A percentile compares a stretch with the other conserved stretches of the same genome.
Evolutionary conservation across 2,329 filamentous ascomycete species (phyloP).

Genomic region (Xylaria sp.): DNA sequence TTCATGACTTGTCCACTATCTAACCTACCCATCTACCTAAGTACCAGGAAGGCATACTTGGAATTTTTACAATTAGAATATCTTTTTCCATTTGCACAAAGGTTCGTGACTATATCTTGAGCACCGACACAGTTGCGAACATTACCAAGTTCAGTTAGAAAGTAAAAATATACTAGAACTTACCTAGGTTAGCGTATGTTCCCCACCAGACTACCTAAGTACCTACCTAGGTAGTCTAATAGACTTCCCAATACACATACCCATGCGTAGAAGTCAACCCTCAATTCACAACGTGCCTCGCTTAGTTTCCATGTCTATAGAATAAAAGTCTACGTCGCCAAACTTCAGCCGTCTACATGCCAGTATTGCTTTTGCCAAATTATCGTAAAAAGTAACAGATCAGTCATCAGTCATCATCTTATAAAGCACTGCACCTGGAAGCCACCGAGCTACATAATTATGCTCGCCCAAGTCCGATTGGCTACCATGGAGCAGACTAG

Average conservation of each 20-base stretch:
- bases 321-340: not conserved
- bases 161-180: too few species aligned
- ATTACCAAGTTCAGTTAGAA: too few species aligned
- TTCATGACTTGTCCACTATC: not conserved
- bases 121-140: too few species aligned
- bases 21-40: not conserved
- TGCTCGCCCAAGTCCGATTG: slow-evolving; percentile 25
- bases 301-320: not conserved
- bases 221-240: not conserved
- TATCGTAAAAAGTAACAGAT: slow-evolving; percentile 18
- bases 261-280: too few species aligned
- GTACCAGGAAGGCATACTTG: not conserved
- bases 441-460: not conserved
- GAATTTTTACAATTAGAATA: not conserved
- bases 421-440: slow-evolving; percentile 23
- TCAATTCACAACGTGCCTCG: not conserved
- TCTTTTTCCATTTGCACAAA: not conserved
- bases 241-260: not conserved
- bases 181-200: too few species aligned
- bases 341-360: not conserved
- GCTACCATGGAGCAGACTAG: not conserved
- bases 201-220: too few species aligned
- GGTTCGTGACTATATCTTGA: too few species aligned
- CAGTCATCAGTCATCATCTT: slow-evolving; percentile 35
- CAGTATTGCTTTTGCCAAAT: slow-evolving; percentile 22